Conservation (phyloP, 2,329 filamentous ascomycete species). For the Verticillium nonalfalfae region DNA sequence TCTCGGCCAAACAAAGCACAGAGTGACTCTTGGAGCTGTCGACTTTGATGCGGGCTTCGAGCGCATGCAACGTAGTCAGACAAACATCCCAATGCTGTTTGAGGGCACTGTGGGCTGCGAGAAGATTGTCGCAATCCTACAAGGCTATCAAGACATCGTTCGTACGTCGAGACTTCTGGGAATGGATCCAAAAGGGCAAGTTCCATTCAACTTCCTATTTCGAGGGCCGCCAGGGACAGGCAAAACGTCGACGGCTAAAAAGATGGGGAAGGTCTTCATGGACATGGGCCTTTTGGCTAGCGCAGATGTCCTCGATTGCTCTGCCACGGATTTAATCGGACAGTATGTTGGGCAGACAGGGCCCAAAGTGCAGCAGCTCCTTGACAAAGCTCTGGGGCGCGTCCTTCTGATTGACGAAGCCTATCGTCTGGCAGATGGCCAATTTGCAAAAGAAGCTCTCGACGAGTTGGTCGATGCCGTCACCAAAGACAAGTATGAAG, state of each 20-base stretch:
- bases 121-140: slow-evolving; percentile 42
- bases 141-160: slow-evolving; percentile 47
- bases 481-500: slow-evolving; percentile 49
- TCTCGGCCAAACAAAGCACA: slow-evolving; percentile 3
- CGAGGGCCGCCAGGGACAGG: slow-evolving; percentile 61
- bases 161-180: slow-evolving; percentile 41
- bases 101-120: slow-evolving; percentile 53
- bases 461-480: slow-evolving; percentile 46
- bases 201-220: slow-evolving; percentile 66
- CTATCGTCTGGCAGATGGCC: slow-evolving; percentile 53
- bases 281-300: slow-evolving; percentile 62
- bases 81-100: slow-evolving; percentile 49
- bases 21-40: slow-evolving; percentile 19
- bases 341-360: slow-evolving; percentile 65
- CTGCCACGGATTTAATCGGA: slow-evolving; percentile 62
- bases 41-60: slow-evolving; percentile 58
- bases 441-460: slow-evolving; percentile 50
- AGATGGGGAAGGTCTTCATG: slow-evolving; percentile 63
- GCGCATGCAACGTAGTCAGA: slow-evolving; percentile 37
- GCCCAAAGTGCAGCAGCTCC: slow-evolving; percentile 52
- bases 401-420: slow-evolving; percentile 70
- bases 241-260: slow-evolving; percentile 66
- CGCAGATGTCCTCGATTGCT: slow-evolving; percentile 57
- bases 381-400: slow-evolving; percentile 58
- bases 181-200: slow-evolving; percentile 48